Conservation (phyloP, 106 monocot species). For the Gastrodia elata region DNA sequence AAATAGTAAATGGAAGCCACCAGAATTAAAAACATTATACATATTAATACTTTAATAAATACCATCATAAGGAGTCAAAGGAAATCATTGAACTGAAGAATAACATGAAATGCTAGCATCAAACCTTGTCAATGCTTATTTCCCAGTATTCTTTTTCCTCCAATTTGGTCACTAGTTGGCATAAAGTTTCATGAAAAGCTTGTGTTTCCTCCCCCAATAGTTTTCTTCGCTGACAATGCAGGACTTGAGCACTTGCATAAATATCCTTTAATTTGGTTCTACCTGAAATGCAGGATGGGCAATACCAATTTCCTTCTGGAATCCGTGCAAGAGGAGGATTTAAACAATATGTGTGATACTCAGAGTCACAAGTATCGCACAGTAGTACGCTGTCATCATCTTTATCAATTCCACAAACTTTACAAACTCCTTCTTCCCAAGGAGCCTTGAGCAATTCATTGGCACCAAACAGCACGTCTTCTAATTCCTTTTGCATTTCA, state of each 20-base stretch:
- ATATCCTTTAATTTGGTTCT: conserved; percentile 26
- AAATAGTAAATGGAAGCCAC: background rate
- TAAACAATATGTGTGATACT: conserved; percentile 95
- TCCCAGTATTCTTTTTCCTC: conserved; percentile 93
- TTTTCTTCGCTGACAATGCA: conserved; percentile 22
- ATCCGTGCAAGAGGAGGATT: conserved; percentile 77
- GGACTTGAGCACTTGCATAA: conserved; percentile 9
- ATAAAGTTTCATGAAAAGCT: conserved; percentile 37
- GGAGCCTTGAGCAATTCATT: conserved; percentile 83
- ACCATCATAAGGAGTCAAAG: background rate
- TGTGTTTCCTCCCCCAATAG: conserved; percentile 35
- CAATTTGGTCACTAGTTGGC: conserved; percentile 46
- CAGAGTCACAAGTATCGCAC: conserved; percentile 97
- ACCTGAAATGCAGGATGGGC: conserved; percentile 65
- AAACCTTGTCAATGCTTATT: conserved; percentile 72
- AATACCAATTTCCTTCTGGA: conserved; percentile 95
- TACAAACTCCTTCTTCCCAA: conserved; percentile 98
- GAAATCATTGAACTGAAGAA: background rate
- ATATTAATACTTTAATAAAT: background rate
- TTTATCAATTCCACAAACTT: conserved; percentile 96
- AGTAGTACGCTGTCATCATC: conserved; percentile 94
- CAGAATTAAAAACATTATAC: background rate
- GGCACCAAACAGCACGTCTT: conserved; percentile 28
- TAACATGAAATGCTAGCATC: conserved; percentile 8
- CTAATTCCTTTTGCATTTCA: conserved; percentile 33